Evolutionary conservation across 352 stramenopile genomes (phyloP).

Genomic region (Globisporangium splendens): DNA sequence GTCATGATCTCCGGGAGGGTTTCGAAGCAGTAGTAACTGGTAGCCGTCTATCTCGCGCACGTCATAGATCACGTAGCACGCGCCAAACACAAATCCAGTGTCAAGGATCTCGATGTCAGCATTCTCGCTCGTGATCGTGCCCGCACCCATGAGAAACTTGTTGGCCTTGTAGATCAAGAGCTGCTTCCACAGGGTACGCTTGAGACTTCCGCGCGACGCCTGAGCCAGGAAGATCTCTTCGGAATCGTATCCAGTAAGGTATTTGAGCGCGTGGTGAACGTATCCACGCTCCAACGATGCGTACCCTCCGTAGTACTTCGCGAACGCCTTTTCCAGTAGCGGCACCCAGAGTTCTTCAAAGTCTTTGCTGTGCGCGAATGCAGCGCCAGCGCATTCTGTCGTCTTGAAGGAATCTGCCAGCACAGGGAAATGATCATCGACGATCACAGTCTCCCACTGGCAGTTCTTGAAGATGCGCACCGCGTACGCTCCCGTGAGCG

Average conservation of each 20-base stretch:
- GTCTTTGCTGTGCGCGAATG: conserved; percentile 83
- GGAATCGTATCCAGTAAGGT: conserved; percentile 83
- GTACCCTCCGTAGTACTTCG: conserved; percentile 91
- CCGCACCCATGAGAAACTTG: conserved; percentile 89
- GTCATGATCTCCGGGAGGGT: conserved; percentile 89
- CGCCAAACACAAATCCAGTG: conserved; percentile 88
- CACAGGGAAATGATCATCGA: conserved; percentile 91
- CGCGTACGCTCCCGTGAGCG: conserved; percentile 89
- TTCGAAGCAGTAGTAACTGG: conserved; percentile 87
- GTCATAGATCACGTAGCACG: conserved; percentile 91
- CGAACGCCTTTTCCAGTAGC: conserved; percentile 91
- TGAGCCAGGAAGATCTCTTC: conserved; percentile 88
- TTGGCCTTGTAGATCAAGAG: conserved; percentile 82
- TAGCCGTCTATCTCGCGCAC: conserved; percentile 82
- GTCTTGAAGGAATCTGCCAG: conserved; percentile 45
- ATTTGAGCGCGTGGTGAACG: conserved; percentile 89
- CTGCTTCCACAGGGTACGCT: conserved; percentile 89
- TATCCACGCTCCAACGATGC: conserved; percentile 80
- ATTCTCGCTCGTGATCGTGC: conserved; percentile 81
- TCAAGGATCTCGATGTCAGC: conserved; percentile 87
- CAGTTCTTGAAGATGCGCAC: conserved; percentile 90
- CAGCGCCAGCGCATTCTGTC: conserved; percentile 64
- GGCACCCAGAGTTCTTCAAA: conserved; percentile 92
- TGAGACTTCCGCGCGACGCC: conserved; percentile 78
- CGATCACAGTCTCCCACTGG: conserved; percentile 91